Evolutionary conservation across 352 stramenopile species (phyloP).

Genomic region (Globisporangium abappressorium): DNA sequence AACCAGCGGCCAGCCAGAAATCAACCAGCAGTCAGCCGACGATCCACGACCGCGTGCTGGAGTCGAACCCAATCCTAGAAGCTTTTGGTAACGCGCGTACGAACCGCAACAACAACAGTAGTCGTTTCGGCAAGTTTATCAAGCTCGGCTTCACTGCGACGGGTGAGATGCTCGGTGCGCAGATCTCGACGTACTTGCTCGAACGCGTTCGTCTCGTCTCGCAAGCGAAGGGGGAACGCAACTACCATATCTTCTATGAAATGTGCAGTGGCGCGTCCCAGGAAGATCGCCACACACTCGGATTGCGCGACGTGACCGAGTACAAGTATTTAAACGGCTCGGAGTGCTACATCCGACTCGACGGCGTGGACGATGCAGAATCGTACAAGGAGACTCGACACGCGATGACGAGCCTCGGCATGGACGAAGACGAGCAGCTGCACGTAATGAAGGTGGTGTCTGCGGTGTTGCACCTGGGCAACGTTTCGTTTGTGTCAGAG

Average conservation of each 20-base stretch:
- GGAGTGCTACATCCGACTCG: conserved; percentile 64
- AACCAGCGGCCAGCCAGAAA: conserved; percentile 7
- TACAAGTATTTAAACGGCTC: conserved; percentile 88
- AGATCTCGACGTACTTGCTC: conserved; percentile 92
- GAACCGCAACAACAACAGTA: conserved; percentile 96
- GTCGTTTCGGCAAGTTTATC: conserved; percentile 97
- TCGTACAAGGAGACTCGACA: conserved; percentile 72
- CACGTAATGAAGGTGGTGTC: conserved; percentile 82
- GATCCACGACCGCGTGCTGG: conserved; percentile 88
- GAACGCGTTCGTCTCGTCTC: conserved; percentile 95
- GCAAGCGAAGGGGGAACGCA: conserved; percentile 92
- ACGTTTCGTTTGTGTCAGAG: conserved; percentile 73
- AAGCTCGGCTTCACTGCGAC: conserved; percentile 86
- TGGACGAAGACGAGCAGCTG: conserved; percentile 70
- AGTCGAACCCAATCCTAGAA: conserved; percentile 96
- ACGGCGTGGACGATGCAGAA: conserved; percentile 74
- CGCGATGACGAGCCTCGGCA: conserved; percentile 85
- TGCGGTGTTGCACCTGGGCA: conserved; percentile 84
- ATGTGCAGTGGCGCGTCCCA: conserved; percentile 76
- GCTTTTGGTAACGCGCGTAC: conserved; percentile 95
- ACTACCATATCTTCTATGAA: conserved; percentile 99
- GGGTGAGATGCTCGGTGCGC: conserved; percentile 77
- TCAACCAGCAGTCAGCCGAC: conserved; percentile 27
- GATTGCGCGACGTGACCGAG: conserved; percentile 39
- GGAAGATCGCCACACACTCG: conserved; percentile 47